phyloP scores from a whole-genome alignment of 169 alveolate species.

The Plasmodium gallinaceum region DNA sequence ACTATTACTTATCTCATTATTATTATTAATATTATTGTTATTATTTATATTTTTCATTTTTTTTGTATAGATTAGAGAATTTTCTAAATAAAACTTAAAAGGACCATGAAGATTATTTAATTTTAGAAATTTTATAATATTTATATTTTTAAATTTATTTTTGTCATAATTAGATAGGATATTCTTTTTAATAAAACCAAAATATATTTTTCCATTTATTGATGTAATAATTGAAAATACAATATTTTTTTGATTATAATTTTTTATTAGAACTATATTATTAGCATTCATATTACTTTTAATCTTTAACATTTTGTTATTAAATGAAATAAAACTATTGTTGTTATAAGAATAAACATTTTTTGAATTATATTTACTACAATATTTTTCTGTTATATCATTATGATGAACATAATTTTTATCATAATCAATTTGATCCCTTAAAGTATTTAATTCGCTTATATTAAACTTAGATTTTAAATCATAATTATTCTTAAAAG shows the following conservation, averaged over 20 bases:
- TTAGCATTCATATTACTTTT: conserved; percentile 15
- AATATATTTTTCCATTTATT: conserved; percentile 14
- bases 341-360: neutral
- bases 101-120: neutral
- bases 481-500: too few relatives aligned
- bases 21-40: neutral
- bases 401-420: too few relatives aligned
- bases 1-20: neutral
- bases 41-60: neutral
- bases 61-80: conserved; percentile 13
- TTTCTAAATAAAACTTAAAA: conserved; percentile 14
- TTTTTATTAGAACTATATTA: conserved; percentile 46
- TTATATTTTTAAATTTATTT: conserved; percentile 1
- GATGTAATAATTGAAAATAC: conserved; percentile 30
- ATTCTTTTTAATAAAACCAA: conserved; percentile 14
- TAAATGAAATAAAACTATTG: neutral
- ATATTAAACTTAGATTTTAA: too few relatives aligned
- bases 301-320: conserved; percentile 12
- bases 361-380: too few relatives aligned
- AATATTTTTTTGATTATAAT: conserved; percentile 6
- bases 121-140: conserved; percentile 28
- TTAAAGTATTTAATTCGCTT: too few relatives aligned
- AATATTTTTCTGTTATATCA: too few relatives aligned
- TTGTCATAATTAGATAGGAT: neutral
- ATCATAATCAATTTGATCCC: too few relatives aligned